phyloP scores from a whole-genome alignment of 2,329 filamentous ascomycete species.

The Fusarium protoensiforme region DNA sequence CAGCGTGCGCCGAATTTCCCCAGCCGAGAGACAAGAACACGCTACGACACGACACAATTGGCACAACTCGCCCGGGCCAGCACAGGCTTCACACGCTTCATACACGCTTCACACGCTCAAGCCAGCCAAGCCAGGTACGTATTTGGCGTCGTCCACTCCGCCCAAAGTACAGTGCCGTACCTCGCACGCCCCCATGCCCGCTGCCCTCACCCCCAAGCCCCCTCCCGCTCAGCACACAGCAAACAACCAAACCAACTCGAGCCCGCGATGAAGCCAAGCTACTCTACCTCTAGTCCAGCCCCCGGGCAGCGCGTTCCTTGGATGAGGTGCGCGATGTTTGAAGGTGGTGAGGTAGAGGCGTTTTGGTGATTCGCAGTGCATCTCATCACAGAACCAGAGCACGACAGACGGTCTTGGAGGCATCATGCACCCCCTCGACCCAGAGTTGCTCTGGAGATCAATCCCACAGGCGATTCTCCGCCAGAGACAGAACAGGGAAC shows the following conservation, averaged over 20 bases:
- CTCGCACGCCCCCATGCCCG: conserved; percentile 40
- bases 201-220: conserved; percentile 34
- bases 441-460: background rate
- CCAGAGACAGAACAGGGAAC: background rate
- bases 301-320: conserved; percentile 36
- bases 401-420: background rate
- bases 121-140: conserved; percentile 30
- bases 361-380: background rate
- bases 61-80: conserved; percentile 36
- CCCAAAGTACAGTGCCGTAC: conserved; percentile 14
- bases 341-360: conserved; percentile 29
- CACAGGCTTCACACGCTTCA: conserved; percentile 32
- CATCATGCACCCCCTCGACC: background rate
- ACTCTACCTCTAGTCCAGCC: conserved; percentile 31
- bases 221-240: conserved; percentile 12
- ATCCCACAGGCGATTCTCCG: background rate
- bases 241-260: conserved; percentile 14
- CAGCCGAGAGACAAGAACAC: conserved; percentile 43
- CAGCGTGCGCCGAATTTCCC: conserved; percentile 37
- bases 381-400: background rate
- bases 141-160: conserved; percentile 11
- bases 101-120: conserved; percentile 3
- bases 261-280: conserved; percentile 18
- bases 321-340: conserved; percentile 22
- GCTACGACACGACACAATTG: conserved; percentile 46